These are phyloP conservation scores for Xylariaceae sp. DNA, from an alignment of 2,329 filamentous ascomycete genomes.

Conservation along the genomic window DNA sequence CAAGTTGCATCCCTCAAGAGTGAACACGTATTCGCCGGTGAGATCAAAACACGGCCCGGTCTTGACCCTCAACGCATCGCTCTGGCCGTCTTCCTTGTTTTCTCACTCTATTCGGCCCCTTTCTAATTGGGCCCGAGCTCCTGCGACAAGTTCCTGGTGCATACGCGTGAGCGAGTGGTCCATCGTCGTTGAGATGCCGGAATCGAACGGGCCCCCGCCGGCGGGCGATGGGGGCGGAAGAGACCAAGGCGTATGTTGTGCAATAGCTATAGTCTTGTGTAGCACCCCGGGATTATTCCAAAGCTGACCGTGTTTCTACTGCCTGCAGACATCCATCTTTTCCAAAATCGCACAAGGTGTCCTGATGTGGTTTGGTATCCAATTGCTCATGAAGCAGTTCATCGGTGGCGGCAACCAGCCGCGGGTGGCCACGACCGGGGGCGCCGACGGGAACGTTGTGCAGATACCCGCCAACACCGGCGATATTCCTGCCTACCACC, in stretches of 20 bases:
- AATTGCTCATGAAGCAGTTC: conserved; percentile 54
- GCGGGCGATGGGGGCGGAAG: conserved; percentile 29
- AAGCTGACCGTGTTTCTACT: conserved; percentile 19
- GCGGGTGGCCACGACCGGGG: conserved; percentile 45
- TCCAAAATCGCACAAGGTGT: conserved; percentile 50
- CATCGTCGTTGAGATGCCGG: conserved; percentile 32
- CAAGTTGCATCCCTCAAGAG: neutral
- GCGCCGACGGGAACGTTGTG: conserved; percentile 50
- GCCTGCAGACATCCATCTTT: conserved; percentile 36
- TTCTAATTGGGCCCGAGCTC: neutral
- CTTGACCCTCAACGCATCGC: neutral
- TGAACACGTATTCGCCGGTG: neutral
- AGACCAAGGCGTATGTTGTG: conserved; percentile 35
- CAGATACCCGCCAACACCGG: conserved; percentile 51
- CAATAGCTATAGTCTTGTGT: neutral
- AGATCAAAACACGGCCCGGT: neutral
- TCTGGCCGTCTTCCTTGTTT: neutral
- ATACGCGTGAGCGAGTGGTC: conserved; percentile 1
- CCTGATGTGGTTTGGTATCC: conserved; percentile 56
- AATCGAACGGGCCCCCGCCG: conserved; percentile 28
- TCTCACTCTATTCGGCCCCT: neutral
- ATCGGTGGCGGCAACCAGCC: conserved; percentile 46
- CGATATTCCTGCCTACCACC: conserved; percentile 59
- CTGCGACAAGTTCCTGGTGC: conserved; percentile 5
- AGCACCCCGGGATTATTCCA: neutral